A percentile compares a stretch with the other conserved stretches of the same genome.
These are phyloP conservation scores for Astrothelium macrocarpum DNA, from an alignment of 495 filamentous ascomycete species.

Conservation along the genomic window DNA sequence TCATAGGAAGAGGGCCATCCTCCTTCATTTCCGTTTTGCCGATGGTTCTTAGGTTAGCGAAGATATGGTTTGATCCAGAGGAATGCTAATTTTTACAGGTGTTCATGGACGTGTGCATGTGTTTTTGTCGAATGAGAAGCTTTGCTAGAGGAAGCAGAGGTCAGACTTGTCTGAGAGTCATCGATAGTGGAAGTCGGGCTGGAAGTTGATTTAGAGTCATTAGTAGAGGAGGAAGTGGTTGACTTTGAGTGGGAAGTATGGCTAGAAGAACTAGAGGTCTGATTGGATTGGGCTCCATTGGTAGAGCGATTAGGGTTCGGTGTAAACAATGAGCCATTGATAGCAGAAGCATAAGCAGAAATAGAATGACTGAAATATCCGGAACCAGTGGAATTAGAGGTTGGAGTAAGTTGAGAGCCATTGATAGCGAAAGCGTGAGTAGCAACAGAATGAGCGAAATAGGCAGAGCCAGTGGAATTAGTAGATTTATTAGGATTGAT, in stretches of 20 bases:
- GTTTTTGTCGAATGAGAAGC: not conserved
- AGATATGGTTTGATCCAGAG: not conserved
- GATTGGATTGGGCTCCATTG: too few species aligned
- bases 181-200: too few species aligned
- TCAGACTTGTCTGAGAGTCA: too few species aligned
- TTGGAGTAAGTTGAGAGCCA: too few species aligned
- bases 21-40: not conserved
- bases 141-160: not conserved
- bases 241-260: too few species aligned
- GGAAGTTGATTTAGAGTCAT: not conserved
- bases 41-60: not conserved
- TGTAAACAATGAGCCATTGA: too few species aligned
- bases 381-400: too few species aligned
- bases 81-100: not conserved
- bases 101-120: not conserved
- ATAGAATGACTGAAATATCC: too few species aligned
- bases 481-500: not conserved
- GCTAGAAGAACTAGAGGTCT: too few species aligned
- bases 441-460: not conserved
- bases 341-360: too few species aligned
- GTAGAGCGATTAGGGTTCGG: too few species aligned
- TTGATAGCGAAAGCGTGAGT: too few species aligned
- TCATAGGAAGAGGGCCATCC: not conserved
- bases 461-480: not conserved
- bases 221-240: not conserved